These are phyloP conservation scores for Kentomonas sorsogonicus DNA, from an alignment of 208 protist genomes.

Conservation along the genomic window DNA sequence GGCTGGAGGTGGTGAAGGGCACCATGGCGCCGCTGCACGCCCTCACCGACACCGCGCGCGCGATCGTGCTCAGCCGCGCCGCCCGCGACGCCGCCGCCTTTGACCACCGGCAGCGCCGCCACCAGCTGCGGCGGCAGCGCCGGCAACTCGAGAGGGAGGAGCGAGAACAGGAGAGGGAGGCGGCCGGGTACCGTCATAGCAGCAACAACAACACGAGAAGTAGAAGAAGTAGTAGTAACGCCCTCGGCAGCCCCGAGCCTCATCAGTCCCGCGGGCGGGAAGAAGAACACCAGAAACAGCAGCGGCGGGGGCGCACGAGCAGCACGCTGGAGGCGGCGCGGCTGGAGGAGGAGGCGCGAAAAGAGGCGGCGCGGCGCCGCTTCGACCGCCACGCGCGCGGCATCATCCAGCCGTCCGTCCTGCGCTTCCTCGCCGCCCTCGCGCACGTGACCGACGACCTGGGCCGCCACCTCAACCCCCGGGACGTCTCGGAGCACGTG, in stretches of 20 bases:
- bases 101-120: no score
- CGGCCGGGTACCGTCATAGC: neutral
- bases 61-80: slow-evolving; percentile 9
- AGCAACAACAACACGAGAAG: neutral
- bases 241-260: no score
- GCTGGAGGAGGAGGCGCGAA: slow-evolving; percentile 1
- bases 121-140: no score
- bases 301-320: neutral
- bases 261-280: neutral
- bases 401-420: slow-evolving; percentile 15
- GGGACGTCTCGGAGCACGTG: slow-evolving; percentile 24
- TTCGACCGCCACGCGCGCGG: no score
- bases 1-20: slow-evolving; percentile 17
- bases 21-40: slow-evolving; percentile 25
- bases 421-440: slow-evolving; percentile 24
- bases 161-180: neutral
- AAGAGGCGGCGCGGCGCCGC: slow-evolving; percentile 13
- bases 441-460: slow-evolving; percentile 29
- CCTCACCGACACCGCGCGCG: slow-evolving; percentile 15
- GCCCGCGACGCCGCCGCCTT: neutral
- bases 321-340: neutral
- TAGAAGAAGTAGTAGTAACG: neutral
- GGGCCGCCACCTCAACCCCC: slow-evolving; percentile 32
- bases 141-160: neutral
- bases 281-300: neutral